Percentiles rank a stretch among this genome's conserved stretches.
Conservation (phyloP, 1,284 basidiomycete species). For the Stygiomarasmius scandens region DNA sequence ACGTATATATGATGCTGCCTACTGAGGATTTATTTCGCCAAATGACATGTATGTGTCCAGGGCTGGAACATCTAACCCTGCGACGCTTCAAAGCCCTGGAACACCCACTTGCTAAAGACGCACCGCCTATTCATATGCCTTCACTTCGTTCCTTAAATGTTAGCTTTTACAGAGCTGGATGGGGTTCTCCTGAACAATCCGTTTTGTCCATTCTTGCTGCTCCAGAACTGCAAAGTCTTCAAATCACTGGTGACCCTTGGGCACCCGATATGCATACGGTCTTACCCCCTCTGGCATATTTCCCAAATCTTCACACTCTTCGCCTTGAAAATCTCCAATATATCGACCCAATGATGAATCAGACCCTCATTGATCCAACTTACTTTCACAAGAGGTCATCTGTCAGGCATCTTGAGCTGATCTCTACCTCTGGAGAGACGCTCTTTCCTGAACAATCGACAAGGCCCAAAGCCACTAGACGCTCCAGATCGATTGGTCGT, state of each 20-base stretch:
- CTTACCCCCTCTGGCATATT: constrained; percentile 3
- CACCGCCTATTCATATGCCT: constrained; percentile 2
- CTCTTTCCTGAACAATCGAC: constrained; percentile 5
- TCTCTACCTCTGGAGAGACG: background rate
- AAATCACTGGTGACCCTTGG: background rate
- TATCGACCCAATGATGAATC: background rate
- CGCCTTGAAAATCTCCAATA: background rate
- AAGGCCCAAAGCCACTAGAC: background rate
- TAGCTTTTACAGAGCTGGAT: background rate
- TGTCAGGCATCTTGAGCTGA: constrained; percentile 11
- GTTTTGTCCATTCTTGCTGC: background rate
- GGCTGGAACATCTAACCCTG: constrained; percentile 1
- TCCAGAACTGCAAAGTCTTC: constrained; percentile 2
- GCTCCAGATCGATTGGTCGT: constrained; percentile 3
- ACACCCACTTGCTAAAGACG: background rate
- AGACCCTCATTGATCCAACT: background rate
- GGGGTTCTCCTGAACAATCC: background rate
- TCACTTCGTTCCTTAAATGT: background rate
- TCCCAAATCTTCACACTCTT: constrained; percentile 10
- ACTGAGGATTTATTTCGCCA: background rate
- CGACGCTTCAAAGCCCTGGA: background rate
- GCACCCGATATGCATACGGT: background rate
- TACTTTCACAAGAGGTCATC: constrained; percentile 1
- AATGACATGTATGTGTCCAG: background rate
- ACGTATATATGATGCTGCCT: background rate